A percentile compares a stretch with the other conserved stretches of the same genome.
Evolutionary conservation across 805 yeast genomes (phyloP).

Genomic region (Candida namnaoensis): DNA sequence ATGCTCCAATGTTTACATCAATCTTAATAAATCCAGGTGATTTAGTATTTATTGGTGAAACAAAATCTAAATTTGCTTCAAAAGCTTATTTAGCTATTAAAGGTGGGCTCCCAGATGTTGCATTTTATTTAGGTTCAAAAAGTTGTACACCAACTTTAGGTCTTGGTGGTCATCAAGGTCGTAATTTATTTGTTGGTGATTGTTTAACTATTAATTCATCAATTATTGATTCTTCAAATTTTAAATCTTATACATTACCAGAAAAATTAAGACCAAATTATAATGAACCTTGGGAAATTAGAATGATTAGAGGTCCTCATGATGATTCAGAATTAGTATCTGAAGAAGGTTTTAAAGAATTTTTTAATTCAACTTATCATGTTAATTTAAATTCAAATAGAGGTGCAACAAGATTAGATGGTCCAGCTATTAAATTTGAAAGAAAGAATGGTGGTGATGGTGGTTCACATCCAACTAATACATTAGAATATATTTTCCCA

Average conservation of each 20-base stretch:
- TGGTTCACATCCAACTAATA: constrained; percentile 21
- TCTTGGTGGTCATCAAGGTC: constrained; percentile 23
- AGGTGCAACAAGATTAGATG: constrained; percentile 22
- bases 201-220: constrained; percentile 12
- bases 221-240: not conserved
- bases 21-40: constrained; percentile 14
- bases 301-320: constrained; percentile 21
- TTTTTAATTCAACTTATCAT: constrained; percentile 13
- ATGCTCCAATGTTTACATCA: constrained; percentile 16
- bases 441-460: constrained; percentile 21
- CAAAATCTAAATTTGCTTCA: constrained; percentile 6
- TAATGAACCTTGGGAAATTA: constrained; percentile 9
- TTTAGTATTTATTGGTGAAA: constrained; percentile 15
- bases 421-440: constrained; percentile 16
- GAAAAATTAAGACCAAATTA: constrained; percentile 9
- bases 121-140: constrained; percentile 19
- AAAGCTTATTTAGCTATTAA: constrained; percentile 19
- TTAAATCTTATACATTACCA: constrained; percentile 11
- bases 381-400: constrained; percentile 21
- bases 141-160: constrained; percentile 19
- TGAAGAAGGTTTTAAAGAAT: constrained; percentile 13
- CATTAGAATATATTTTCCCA: constrained; percentile 21
- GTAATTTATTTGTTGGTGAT: constrained; percentile 20
- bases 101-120: constrained; percentile 23
- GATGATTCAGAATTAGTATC: constrained; percentile 19